Percentiles rank a stretch among this genome's conserved stretches.
Conservation (phyloP, 1,284 basidiomycete species). For the Irpex sp. region DNA sequence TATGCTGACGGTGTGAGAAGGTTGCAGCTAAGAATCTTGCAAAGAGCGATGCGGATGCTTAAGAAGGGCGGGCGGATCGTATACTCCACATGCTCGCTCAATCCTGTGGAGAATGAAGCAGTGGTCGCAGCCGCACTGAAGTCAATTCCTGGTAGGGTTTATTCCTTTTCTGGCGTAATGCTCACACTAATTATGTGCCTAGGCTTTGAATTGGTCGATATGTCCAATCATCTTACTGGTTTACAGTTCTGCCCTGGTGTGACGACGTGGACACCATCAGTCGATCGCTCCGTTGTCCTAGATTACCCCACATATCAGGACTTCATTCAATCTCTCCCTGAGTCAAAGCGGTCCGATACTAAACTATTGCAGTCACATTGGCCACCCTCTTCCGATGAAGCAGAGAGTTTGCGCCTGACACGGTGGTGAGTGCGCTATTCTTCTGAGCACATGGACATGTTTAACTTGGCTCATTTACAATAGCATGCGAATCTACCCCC, state of each 20-base stretch:
- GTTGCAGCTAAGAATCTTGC: conserved; percentile 89
- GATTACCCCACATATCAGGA: conserved; percentile 54
- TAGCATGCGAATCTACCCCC: conserved; percentile 89
- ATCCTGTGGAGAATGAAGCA: conserved; percentile 97
- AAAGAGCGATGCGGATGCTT: conserved; percentile 90
- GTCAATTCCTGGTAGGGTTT: conserved; percentile 55
- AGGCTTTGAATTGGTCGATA: conserved; percentile 85
- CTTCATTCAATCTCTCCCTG: conserved; percentile 48
- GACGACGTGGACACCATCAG: conserved; percentile 70
- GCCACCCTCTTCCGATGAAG: conserved; percentile 63
- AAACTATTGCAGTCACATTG: conserved; percentile 75
- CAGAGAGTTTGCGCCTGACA: conserved; percentile 55
- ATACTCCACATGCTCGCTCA: conserved; percentile 97
- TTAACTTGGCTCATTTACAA: background rate
- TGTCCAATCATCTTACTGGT: conserved; percentile 65
- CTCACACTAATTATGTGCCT: background rate
- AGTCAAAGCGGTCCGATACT: conserved; percentile 42
- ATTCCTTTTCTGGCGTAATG: background rate
- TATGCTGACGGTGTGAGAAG: conserved; percentile 33
- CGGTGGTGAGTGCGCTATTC: conserved; percentile 54
- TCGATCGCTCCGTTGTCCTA: conserved; percentile 40
- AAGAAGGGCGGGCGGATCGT: conserved; percentile 87
- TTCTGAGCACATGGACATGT: background rate
- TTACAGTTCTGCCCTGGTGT: conserved; percentile 78
- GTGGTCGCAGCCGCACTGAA: conserved; percentile 87